phyloP scores from a whole-genome alignment of 768 basidiomycete genomes.

The Trametes punicea region DNA sequence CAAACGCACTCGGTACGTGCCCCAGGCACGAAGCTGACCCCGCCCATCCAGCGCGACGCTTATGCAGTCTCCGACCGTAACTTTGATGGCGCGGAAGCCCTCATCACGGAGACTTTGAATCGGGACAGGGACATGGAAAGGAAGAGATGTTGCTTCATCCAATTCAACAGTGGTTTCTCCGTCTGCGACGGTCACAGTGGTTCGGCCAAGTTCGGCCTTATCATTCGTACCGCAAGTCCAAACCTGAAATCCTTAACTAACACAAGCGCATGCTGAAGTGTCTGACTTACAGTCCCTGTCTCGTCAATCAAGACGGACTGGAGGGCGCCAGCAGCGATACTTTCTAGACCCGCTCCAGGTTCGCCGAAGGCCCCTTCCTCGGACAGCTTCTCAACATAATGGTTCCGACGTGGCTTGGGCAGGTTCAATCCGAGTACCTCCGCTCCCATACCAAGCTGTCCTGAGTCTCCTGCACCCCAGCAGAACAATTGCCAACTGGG shows the following conservation, averaged over 20 bases:
- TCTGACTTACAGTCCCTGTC: constrained; percentile 34
- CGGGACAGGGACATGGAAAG: constrained; percentile 20
- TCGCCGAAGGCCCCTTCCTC: constrained; percentile 35
- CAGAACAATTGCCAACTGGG: constrained; percentile 7
- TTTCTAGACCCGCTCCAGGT: constrained; percentile 35
- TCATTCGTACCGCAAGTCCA: constrained; percentile 18
- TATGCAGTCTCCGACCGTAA: constrained; percentile 42
- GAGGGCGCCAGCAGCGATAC: constrained; percentile 43
- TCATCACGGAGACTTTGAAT: constrained; percentile 31
- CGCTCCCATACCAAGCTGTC: constrained; percentile 2
- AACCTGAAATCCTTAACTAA: not conserved
- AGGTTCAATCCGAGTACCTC: not conserved
- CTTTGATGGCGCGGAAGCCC: constrained; percentile 39
- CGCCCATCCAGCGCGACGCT: constrained; percentile 37
- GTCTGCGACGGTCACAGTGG: not conserved
- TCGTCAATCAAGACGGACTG: constrained; percentile 44
- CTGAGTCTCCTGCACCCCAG: constrained; percentile 12
- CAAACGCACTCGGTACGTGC: constrained; percentile 38
- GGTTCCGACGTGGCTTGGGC: constrained; percentile 28
- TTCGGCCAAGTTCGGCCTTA: constrained; percentile 12
- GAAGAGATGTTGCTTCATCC: not conserved
- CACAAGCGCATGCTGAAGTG: not conserved
- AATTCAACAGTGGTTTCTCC: not conserved
- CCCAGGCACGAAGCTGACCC: constrained; percentile 44
- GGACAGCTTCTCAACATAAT: constrained; percentile 38